These are phyloP conservation scores for Phytopythium delawarense DNA, from an alignment of 352 stramenopile species.

Conservation along the genomic window DNA sequence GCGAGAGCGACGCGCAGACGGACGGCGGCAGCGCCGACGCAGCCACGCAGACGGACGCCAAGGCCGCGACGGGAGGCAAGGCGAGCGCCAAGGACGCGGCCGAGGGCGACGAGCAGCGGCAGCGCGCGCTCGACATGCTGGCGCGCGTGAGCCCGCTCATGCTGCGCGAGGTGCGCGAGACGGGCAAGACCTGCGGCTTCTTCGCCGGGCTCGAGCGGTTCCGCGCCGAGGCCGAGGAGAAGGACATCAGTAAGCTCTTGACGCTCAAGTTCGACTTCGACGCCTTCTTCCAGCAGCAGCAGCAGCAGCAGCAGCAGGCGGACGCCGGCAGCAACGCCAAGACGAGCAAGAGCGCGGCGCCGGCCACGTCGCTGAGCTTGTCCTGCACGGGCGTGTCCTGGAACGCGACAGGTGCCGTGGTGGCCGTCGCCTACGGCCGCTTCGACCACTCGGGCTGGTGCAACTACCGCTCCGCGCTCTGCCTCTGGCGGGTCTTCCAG, in stretches of 20 bases:
- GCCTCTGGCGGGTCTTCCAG: conserved; percentile 85
- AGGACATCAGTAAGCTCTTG: conserved; percentile 55
- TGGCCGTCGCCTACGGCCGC: conserved; percentile 80
- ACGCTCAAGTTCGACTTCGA: conserved; percentile 69
- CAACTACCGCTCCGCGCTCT: conserved; percentile 82
- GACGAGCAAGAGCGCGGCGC: conserved; percentile 11
- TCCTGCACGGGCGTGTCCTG: conserved; percentile 85
- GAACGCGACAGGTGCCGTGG: conserved; percentile 79
- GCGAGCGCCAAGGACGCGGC: conserved; percentile 15
- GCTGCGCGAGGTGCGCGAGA: conserved; percentile 56
- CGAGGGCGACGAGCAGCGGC: conserved; percentile 33
- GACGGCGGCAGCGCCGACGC: conserved; percentile 22
- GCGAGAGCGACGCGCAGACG: conserved; percentile 43
- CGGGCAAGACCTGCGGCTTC: conserved; percentile 28
- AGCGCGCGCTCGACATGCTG: conserved; percentile 33
- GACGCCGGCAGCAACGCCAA: conserved; percentile 9
- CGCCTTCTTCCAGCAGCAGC: conserved; percentile 52
- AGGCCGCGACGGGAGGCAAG: conserved; percentile 11
- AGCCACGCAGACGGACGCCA: conserved; percentile 41
- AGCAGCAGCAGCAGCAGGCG: conserved; percentile 19
- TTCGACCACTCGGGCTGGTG: conserved; percentile 87
- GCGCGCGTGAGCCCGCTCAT: conserved; percentile 40
- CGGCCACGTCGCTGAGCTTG: conserved; percentile 39
- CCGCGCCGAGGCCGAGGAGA: conserved; percentile 64
- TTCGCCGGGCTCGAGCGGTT: conserved; percentile 56